phyloP scores from a whole-genome alignment of 2,329 filamentous ascomycete genomes.

The Orbilia brochopaga region DNA sequence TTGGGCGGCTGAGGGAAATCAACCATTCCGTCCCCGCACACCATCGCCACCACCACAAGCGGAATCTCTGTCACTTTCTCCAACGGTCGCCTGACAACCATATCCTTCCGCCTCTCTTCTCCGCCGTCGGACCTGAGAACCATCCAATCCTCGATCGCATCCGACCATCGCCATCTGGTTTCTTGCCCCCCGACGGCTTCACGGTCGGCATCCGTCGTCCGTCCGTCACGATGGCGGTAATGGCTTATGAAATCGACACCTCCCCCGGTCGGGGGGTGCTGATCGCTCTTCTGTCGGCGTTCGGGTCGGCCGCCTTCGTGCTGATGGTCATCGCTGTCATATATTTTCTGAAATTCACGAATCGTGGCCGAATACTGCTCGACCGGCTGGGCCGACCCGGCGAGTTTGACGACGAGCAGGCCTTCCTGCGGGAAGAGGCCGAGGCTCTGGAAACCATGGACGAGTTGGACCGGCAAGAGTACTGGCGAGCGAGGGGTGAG shows the following conservation, averaged over 20 bases:
- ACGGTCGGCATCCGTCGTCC: slow-evolving; percentile 37
- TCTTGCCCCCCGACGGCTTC: slow-evolving; percentile 20
- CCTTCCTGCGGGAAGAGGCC: slow-evolving; percentile 89
- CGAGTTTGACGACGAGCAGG: slow-evolving; percentile 97
- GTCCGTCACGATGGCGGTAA: slow-evolving; percentile 33
- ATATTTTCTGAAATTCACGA: slow-evolving; percentile 93
- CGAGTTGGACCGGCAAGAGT: slow-evolving; percentile 86
- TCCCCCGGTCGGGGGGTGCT: slow-evolving; percentile 78
- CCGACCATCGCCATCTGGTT: slow-evolving; percentile 10
- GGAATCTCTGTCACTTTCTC: too few relatives aligned
- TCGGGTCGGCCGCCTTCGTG: slow-evolving; percentile 86
- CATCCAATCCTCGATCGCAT: too few relatives aligned
- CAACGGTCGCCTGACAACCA: too few relatives aligned
- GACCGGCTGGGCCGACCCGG: slow-evolving; percentile 91
- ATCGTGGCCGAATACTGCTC: slow-evolving; percentile 84
- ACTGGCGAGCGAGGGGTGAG: slow-evolving; percentile 91
- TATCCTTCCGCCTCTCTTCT: not conserved
- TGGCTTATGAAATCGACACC: slow-evolving; percentile 57
- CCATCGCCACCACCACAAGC: not conserved
- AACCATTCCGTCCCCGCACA: not conserved
- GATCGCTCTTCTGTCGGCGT: slow-evolving; percentile 92
- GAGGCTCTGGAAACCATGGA: slow-evolving; percentile 96
- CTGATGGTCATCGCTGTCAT: slow-evolving; percentile 78
- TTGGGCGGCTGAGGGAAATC: not conserved
- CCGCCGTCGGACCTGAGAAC: not conserved